Evolutionary conservation across 2,329 filamentous ascomycete species (phyloP).

Genomic region (Penicillium sp.): DNA sequence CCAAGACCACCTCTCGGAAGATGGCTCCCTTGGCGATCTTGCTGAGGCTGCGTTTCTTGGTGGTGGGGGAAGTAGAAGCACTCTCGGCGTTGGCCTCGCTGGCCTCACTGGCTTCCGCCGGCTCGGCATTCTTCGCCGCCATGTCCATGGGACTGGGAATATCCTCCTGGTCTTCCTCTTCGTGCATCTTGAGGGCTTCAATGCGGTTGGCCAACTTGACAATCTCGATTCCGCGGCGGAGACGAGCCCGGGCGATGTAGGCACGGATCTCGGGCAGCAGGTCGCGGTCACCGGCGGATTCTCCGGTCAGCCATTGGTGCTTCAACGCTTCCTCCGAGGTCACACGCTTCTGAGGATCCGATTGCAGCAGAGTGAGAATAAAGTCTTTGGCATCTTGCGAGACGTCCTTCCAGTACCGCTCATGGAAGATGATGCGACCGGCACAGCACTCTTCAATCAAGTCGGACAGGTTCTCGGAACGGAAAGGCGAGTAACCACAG

Average conservation of each 20-base stretch:
- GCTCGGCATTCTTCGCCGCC: constrained; percentile 49
- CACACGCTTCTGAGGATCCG: constrained; percentile 68
- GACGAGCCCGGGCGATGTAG: constrained; percentile 83
- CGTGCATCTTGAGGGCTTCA: constrained; percentile 86
- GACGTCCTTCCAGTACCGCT: constrained; percentile 97
- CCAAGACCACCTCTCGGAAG: constrained; percentile 88
- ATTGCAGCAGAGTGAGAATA: constrained; percentile 73
- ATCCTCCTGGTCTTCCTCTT: constrained; percentile 75
- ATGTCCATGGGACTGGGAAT: constrained; percentile 54
- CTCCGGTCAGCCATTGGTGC: constrained; percentile 84
- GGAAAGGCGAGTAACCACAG: constrained; percentile 96
- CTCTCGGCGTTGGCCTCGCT: constrained; percentile 19
- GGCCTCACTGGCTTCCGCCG: constrained; percentile 12
- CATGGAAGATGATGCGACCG: constrained; percentile 84
- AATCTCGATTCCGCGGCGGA: constrained; percentile 89
- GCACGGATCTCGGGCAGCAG: constrained; percentile 94
- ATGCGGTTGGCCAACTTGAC: constrained; percentile 96
- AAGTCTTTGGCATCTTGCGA: constrained; percentile 94
- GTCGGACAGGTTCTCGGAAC: constrained; percentile 86
- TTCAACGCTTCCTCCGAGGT: constrained; percentile 73
- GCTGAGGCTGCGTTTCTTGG: constrained; percentile 50
- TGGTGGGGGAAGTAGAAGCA: constrained; percentile 10
- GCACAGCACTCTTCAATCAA: constrained; percentile 90
- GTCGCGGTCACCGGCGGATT: constrained; percentile 91
- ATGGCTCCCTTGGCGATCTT: constrained; percentile 63